Evolutionary conservation across 768 basidiomycete species (phyloP).

Genomic region (Cyathus striatus): DNA sequence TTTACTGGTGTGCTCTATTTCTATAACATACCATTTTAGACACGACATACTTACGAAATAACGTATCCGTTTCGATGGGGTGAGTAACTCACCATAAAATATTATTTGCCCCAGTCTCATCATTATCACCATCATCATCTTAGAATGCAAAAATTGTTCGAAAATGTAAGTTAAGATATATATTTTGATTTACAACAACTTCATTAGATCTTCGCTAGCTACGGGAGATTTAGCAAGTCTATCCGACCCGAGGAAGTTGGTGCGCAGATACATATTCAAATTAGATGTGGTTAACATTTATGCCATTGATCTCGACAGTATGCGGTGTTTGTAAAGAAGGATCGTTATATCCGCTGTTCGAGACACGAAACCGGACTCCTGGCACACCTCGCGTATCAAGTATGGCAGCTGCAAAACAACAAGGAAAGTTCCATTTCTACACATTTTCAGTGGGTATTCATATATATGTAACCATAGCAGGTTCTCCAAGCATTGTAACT

Average conservation of each 20-base stretch:
- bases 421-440: conserved; percentile 38
- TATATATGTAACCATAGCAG: no score
- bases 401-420: conserved; percentile 37
- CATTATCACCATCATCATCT: not conserved
- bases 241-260: conserved; percentile 62
- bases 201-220: conserved; percentile 31
- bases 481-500: no score
- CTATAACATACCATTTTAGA: conserved; percentile 31
- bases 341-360: conserved; percentile 53
- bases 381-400: conserved; percentile 33
- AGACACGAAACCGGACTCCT: conserved; percentile 26
- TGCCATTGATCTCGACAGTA: conserved; percentile 32
- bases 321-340: conserved; percentile 66
- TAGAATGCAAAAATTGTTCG: conserved; percentile 60
- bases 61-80: conserved; percentile 71
- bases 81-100: no score
- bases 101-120: not conserved
- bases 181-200: not conserved
- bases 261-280: conserved; percentile 22
- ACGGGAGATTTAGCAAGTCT: conserved; percentile 72
- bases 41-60: conserved; percentile 72
- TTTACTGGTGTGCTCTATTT: not conserved
- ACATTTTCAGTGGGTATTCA: no score
- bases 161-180: conserved; percentile 44
- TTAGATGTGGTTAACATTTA: not conserved